These are phyloP conservation scores for Ettlia oleoabundans DNA, from an alignment of 139 green algal species.

Conservation along the genomic window DNA sequence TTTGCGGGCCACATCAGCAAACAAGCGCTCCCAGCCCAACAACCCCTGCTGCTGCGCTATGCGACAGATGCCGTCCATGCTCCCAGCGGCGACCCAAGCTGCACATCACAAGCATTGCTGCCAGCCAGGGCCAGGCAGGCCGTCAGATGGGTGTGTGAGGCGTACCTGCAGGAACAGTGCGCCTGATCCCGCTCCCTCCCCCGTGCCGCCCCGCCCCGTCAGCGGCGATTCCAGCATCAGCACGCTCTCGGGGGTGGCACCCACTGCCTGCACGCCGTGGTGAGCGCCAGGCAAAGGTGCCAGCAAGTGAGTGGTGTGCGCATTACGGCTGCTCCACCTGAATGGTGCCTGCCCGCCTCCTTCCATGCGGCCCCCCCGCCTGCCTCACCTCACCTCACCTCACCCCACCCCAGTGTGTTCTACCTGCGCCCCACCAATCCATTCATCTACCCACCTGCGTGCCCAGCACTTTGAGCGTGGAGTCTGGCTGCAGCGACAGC, in stretches of 20 bases:
- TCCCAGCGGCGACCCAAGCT: no score
- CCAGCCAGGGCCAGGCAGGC: no score
- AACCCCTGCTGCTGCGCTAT: no score
- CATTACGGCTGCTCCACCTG: background rate
- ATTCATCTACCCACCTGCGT: constrained; percentile 37
- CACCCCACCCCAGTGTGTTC: background rate
- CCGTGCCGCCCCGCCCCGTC: constrained; percentile 40
- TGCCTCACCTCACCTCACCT: background rate
- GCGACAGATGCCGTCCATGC: no score
- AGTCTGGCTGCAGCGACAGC: constrained; percentile 88
- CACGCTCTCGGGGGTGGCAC: constrained; percentile 70
- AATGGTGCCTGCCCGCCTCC: background rate
- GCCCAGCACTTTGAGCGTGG: constrained; percentile 68
- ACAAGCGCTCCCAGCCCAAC: no score
- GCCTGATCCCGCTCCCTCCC: constrained; percentile 51
- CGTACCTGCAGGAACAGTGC: constrained; percentile 85
- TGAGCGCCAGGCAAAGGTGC: background rate
- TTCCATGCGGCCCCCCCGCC: background rate
- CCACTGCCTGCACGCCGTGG: constrained; percentile 66
- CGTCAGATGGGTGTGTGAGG: background rate
- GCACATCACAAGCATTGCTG: no score
- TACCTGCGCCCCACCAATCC: no score
- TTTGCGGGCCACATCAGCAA: no score
- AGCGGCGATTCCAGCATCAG: constrained; percentile 76
- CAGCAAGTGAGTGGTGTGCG: background rate